Conservation (phyloP, 352 stramenopile genomes). For the Pythium apleroticum region DNA sequence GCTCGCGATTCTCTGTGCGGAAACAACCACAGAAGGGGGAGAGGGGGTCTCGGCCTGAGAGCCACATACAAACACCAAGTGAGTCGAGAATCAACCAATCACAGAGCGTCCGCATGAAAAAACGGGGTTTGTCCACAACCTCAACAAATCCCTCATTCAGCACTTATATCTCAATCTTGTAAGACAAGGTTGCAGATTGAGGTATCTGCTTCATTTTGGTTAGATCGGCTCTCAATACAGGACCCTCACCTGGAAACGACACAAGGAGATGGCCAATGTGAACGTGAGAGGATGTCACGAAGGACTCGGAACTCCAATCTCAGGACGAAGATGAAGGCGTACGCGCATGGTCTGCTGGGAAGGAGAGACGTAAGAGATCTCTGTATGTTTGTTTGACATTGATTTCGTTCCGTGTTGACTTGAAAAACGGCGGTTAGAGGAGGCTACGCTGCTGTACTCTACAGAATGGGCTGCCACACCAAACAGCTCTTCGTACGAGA, state of each 20-base stretch:
- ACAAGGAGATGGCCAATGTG: neutral
- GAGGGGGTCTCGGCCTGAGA: neutral
- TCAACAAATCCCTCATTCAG: slow-evolving; percentile 7
- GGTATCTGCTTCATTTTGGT: neutral
- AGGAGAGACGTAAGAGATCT: neutral
- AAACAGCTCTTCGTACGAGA: slow-evolving; percentile 4
- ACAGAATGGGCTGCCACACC: slow-evolving; percentile 1
- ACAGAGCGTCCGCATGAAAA: neutral
- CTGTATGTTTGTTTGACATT: neutral
- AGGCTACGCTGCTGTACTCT: neutral
- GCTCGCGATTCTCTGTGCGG: slow-evolving; percentile 20
- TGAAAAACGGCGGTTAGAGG: neutral
- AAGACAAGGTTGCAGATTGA: slow-evolving; percentile 3
- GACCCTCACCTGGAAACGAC: slow-evolving; percentile 2
- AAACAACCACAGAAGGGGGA: slow-evolving; percentile 18
- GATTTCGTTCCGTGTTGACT: slow-evolving; percentile 4
- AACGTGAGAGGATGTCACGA: neutral
- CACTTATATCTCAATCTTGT: too few relatives aligned
- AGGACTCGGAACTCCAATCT: neutral
- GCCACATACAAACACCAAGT: slow-evolving; percentile 23
- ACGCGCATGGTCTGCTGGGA: too few relatives aligned
- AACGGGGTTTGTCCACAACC: slow-evolving; percentile 1
- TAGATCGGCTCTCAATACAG: slow-evolving; percentile 26
- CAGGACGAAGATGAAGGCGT: neutral
- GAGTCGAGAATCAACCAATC: slow-evolving; percentile 20